A percentile compares a stretch with the other conserved stretches of the same genome.
Evolutionary conservation across 176 grass and related monocot genomes (phyloP).

Genomic region (Avena eriantha): DNA sequence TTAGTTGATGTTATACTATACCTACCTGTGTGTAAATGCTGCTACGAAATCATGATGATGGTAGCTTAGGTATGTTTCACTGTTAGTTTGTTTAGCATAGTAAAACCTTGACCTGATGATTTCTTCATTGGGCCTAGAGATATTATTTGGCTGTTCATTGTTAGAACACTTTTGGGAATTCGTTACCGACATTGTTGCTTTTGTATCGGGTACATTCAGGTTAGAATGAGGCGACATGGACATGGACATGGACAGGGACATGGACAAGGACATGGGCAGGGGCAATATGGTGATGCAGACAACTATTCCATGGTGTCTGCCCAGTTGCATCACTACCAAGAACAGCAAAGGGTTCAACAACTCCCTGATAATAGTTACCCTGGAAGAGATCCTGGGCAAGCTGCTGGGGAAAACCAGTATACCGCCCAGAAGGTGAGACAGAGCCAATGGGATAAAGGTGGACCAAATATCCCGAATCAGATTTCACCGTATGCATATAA

Average conservation of each 20-base stretch:
- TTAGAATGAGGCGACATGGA: slow-evolving; percentile 67
- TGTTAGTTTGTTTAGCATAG: not conserved
- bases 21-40: not conserved
- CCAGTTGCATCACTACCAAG: slow-evolving; percentile 73
- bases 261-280: slow-evolving; percentile 48
- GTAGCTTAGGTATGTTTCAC: not conserved
- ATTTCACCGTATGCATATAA: slow-evolving; percentile 57
- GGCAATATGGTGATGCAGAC: slow-evolving; percentile 55
- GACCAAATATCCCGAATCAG: slow-evolving; percentile 45
- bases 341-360: slow-evolving; percentile 63
- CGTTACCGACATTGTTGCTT: slow-evolving; percentile 22
- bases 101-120: not conserved
- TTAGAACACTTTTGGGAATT: not conserved
- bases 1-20: not conserved
- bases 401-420: slow-evolving; percentile 64
- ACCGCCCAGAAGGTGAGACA: slow-evolving; percentile 53
- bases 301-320: slow-evolving; percentile 56
- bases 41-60: not conserved
- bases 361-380: slow-evolving; percentile 58
- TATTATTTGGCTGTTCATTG: not conserved
- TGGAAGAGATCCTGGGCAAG: slow-evolving; percentile 51
- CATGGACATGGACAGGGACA: slow-evolving; percentile 43
- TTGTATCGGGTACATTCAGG: slow-evolving; percentile 21
- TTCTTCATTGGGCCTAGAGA: not conserved
- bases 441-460: slow-evolving; percentile 82